Conservation (phyloP, 2,329 filamentous ascomycete genomes). For the Sclerotinia trifoliorum region DNA sequence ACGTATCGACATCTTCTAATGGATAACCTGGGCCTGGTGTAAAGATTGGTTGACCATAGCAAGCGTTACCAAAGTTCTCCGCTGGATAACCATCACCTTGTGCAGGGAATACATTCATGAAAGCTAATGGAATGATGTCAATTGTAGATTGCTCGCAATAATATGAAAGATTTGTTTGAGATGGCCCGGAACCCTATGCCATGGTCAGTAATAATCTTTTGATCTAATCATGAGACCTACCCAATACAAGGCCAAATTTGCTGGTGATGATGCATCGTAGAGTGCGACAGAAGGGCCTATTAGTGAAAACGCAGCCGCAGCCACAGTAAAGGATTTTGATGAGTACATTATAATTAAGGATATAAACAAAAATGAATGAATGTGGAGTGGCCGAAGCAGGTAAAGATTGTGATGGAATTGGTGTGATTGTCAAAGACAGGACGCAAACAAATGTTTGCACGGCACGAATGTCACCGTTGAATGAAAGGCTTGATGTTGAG, state of each 20-base stretch:
- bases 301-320: slow-evolving; percentile 33
- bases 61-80: slow-evolving; percentile 46
- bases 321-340: slow-evolving; percentile 33
- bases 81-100: slow-evolving; percentile 46
- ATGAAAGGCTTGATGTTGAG: slow-evolving; percentile 29
- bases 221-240: slow-evolving; percentile 34
- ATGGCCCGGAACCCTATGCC: slow-evolving; percentile 44
- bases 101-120: slow-evolving; percentile 45
- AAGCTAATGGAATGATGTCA: slow-evolving; percentile 47
- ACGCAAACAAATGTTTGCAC: slow-evolving; percentile 42
- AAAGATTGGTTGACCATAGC: slow-evolving; percentile 41
- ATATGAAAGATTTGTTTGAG: slow-evolving; percentile 41
- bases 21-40: slow-evolving; percentile 30
- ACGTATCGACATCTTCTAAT: slow-evolving; percentile 35
- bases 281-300: slow-evolving; percentile 31
- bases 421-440: slow-evolving; percentile 39
- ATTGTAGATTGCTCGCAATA: slow-evolving; percentile 44
- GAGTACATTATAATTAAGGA: slow-evolving; percentile 37
- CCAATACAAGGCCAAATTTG: slow-evolving; percentile 47
- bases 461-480: slow-evolving; percentile 30
- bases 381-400: slow-evolving; percentile 15
- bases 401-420: slow-evolving; percentile 36
- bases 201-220: slow-evolving; percentile 15
- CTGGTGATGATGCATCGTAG: slow-evolving; percentile 41
- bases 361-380: slow-evolving; percentile 24